A percentile compares a stretch with the other conserved stretches of the same genome.
Evolutionary conservation across 2,329 filamentous ascomycete genomes (phyloP).

Genomic region (Exophiala lecanii-corni): DNA sequence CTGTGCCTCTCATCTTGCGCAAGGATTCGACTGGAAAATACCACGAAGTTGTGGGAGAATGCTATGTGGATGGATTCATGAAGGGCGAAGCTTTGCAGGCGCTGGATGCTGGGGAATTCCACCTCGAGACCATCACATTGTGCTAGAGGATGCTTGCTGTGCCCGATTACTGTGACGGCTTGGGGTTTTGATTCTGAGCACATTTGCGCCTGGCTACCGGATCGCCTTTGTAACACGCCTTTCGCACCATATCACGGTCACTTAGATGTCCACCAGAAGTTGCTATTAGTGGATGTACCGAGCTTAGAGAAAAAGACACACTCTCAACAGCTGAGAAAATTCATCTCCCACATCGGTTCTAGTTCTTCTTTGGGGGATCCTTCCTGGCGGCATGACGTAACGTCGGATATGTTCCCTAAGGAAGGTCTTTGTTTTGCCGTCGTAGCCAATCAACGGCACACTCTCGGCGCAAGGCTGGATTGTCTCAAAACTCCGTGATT

Average conservation of each 20-base stretch:
- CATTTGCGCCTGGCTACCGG: too few species aligned
- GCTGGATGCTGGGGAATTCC: not conserved
- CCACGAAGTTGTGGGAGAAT: constrained; percentile 1
- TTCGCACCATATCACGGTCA: too few species aligned
- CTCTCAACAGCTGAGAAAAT: too few species aligned
- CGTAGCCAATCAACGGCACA: not conserved
- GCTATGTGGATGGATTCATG: constrained; percentile 8
- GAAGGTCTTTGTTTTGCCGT: not conserved
- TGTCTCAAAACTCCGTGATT: not conserved
- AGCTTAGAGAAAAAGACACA: too few species aligned
- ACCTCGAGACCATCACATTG: not conserved
- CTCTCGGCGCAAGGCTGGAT: not conserved
- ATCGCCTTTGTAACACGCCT: too few species aligned
- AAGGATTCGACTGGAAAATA: not conserved
- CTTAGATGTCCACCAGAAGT: too few species aligned
- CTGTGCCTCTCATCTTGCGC: not conserved
- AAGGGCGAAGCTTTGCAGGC: not conserved
- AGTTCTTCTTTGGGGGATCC: not conserved
- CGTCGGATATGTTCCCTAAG: not conserved
- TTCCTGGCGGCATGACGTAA: not conserved
- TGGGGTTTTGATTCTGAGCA: too few species aligned
- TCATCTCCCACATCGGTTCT: not conserved
- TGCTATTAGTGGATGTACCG: too few species aligned
- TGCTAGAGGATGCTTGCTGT: too few species aligned
- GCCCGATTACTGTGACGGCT: too few species aligned